A percentile compares a stretch with the other conserved stretches of the same genome.
phyloP scores from a whole-genome alignment of 2,329 filamentous ascomycete genomes.

The Paraconiothyrium sp. region DNA sequence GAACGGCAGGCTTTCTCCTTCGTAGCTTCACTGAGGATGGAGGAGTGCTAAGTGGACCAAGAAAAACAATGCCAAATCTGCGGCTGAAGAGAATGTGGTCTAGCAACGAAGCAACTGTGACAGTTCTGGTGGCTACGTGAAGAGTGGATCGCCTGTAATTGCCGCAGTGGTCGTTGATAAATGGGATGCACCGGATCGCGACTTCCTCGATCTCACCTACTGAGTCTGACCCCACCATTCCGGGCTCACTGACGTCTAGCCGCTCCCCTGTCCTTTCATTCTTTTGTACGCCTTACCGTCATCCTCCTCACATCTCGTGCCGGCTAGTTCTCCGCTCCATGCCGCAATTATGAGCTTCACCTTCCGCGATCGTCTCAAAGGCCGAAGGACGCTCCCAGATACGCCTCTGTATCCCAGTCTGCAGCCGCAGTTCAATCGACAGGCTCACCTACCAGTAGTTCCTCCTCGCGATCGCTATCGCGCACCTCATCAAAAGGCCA shows the following conservation, averaged over 20 bases:
- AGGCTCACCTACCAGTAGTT: conserved; percentile 12
- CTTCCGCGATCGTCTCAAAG: conserved; percentile 23
- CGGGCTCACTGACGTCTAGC: neutral
- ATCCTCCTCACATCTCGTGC: neutral
- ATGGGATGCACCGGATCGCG: conserved; percentile 22
- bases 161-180: neutral
- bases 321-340: neutral
- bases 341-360: conserved; percentile 31
- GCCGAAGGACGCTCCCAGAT: conserved; percentile 7
- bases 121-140: neutral
- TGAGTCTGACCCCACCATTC: conserved; percentile 5
- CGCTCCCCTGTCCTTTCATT: neutral
- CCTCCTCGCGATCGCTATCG: conserved; percentile 39
- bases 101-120: neutral
- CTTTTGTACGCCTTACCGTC: neutral
- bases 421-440: conserved; percentile 27
- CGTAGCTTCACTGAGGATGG: neutral
- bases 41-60: neutral
- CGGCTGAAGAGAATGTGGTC: neutral
- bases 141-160: neutral
- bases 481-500: conserved; percentile 24
- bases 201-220: conserved; percentile 29
- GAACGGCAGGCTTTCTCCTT: neutral
- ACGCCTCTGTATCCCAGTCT: conserved; percentile 25
- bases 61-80: neutral